Base-by-base conservation (phyloP, 495 filamentous ascomycete species). In the Aspergillus ellipticus region DNA sequence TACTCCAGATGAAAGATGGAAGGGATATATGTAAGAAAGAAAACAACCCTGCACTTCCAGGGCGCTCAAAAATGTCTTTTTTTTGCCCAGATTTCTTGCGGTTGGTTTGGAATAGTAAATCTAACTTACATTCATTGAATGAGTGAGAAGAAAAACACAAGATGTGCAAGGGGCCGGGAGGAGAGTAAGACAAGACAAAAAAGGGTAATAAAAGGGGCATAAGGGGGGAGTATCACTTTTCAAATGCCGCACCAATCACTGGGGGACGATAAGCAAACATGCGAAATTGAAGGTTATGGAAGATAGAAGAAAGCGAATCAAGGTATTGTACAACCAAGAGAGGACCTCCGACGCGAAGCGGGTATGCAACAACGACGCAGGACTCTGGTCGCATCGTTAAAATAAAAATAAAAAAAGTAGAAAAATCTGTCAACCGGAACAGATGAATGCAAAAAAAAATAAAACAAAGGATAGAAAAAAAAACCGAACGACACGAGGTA, bases 221-320 rank as follows among this genome's bases (percentile, higher is more conserved):
- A 52, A 52, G 29, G 45, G 39, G 55, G 54, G 55, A 62, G 55
- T 62, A 62, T 62, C 59, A 62, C 59, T 62, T 62, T 61, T 62
- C 51, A 51, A 42, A 33, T 60, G 35, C 41, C 49, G 59, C 50
- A 60, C 53, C 64, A 66, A 57, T 73, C 65, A 72, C 70, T 68
- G 60, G 63, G 66, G 68, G 66, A 65, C 57, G 68, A 56, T 51
- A 61, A 56, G 65, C 63, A 65, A 62, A 62, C 61, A 68, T 69
- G 66, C 63, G 54, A 61, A 8, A 59, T 56, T n/a, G 50, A 66
- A 61, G 56, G 59, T 58, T 56, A 53, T 67, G 54, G 55, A 58
- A 56, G 63, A 60, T 56, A 46, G 56, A 51, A 54, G 52, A 54
- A 49, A 53, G 42, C 21, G 52, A 58, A 64, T 43, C 58, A 52